phyloP scores from a whole-genome alignment of 1,284 basidiomycete species.

The Pseudozyma sp. region DNA sequence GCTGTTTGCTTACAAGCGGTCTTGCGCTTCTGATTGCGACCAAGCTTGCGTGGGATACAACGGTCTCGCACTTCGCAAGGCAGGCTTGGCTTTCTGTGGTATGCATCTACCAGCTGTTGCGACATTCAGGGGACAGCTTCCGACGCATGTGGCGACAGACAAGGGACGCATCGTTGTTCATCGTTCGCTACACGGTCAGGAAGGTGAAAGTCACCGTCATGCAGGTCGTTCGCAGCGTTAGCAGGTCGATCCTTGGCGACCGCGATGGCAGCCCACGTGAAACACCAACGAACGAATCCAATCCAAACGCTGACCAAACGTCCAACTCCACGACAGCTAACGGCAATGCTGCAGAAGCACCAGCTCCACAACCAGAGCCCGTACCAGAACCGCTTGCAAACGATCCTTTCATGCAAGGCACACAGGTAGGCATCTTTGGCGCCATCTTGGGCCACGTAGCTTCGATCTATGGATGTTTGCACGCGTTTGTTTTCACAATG shows the following conservation, averaged over 20 bases:
- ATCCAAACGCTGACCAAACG: too few relatives aligned
- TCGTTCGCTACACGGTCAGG: constrained; percentile 23
- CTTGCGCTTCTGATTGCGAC: constrained; percentile 27
- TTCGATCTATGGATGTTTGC: constrained; percentile 44
- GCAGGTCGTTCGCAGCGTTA: constrained; percentile 11
- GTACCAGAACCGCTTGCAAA: constrained; percentile 25
- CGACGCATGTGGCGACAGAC: constrained; percentile 35
- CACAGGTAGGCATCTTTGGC: constrained; percentile 30
- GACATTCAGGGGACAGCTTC: constrained; percentile 28
- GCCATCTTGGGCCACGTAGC: constrained; percentile 38
- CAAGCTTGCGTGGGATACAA: constrained; percentile 34
- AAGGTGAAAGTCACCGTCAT: constrained; percentile 4
- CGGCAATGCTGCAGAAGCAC: neutral
- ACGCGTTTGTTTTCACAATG: constrained; percentile 35
- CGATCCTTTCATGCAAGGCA: constrained; percentile 34
- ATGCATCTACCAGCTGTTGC: constrained; percentile 30
- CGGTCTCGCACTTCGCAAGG: constrained; percentile 32
- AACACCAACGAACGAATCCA: neutral
- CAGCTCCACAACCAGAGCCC: constrained; percentile 7
- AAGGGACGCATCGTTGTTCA: constrained; percentile 12
- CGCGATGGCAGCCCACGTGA: constrained; percentile 1
- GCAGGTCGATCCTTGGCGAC: constrained; percentile 6
- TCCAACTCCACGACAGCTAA: neutral
- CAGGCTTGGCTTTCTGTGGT: constrained; percentile 38
- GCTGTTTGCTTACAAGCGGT: constrained; percentile 22